phyloP scores from a whole-genome alignment of 495 filamentous ascomycete genomes.

The Penicillium egyptiacum region DNA sequence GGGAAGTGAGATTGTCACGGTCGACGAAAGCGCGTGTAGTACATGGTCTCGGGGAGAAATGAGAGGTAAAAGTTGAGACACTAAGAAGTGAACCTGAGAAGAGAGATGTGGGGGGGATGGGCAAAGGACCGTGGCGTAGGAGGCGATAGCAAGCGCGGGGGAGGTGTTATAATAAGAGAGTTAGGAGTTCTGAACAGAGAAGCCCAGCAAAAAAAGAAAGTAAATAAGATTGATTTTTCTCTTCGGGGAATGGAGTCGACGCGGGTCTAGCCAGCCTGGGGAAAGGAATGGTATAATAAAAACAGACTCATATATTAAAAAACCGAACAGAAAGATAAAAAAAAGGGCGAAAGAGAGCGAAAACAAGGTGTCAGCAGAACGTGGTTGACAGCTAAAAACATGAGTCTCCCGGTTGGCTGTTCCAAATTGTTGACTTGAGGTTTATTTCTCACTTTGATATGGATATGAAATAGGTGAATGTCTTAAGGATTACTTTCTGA shows the following conservation, averaged over 20 bases:
- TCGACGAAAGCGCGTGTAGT: constrained; percentile 25
- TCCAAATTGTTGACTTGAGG: not conserved
- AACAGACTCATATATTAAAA: constrained; percentile 9
- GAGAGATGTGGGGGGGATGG: constrained; percentile 4
- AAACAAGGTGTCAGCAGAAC: constrained; percentile 9
- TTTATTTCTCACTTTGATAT: too few relatives aligned
- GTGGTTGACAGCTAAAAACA: constrained; percentile 15
- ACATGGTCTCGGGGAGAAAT: constrained; percentile 22
- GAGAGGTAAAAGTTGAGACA: constrained; percentile 1
- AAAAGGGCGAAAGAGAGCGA: constrained; percentile 8
- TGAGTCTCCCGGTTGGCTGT: not conserved
- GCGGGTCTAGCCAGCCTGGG: constrained; percentile 11
- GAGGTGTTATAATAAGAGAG: constrained; percentile 13
- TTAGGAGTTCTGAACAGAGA: constrained; percentile 9
- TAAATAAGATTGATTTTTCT: constrained; percentile 13
- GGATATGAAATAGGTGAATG: too few relatives aligned
- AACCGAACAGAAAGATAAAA: constrained; percentile 10
- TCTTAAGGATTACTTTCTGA: too few relatives aligned
- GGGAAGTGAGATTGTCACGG: constrained; percentile 19
- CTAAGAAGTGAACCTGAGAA: not conserved
- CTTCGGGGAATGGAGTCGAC: constrained; percentile 14
- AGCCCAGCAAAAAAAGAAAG: constrained; percentile 6
- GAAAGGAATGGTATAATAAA: constrained; percentile 13
- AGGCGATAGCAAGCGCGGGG: constrained; percentile 22
- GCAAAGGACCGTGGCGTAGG: constrained; percentile 26